Percentiles rank a stretch among this genome's conserved stretches.
These are phyloP conservation scores for Fusarium bactridioides DNA, from an alignment of 2,329 filamentous ascomycete genomes.

Conservation along the genomic window DNA sequence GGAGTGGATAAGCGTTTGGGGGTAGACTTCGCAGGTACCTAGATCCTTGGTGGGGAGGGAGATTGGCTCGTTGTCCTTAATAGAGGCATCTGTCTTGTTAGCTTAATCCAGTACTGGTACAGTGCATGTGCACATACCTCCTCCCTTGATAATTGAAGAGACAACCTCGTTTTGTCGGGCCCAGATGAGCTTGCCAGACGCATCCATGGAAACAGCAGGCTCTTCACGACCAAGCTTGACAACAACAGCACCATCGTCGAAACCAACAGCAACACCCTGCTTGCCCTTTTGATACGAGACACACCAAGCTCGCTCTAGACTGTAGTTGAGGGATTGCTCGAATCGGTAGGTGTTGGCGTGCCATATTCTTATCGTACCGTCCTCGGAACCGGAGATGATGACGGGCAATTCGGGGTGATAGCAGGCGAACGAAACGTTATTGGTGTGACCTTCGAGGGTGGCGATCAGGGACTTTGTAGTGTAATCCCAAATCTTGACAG, in stretches of 20 bases:
- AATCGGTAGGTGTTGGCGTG: conserved; percentile 97
- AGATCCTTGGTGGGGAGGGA: conserved; percentile 91
- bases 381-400: conserved; percentile 97
- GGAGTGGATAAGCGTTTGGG: conserved; percentile 93
- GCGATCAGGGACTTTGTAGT: conserved; percentile 97
- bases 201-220: conserved; percentile 96
- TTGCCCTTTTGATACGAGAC: conserved; percentile 93
- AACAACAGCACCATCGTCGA: conserved; percentile 96
- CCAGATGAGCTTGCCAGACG: conserved; percentile 95
- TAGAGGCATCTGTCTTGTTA: conserved; percentile 67
- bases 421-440: conserved; percentile 97
- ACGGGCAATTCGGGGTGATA: conserved; percentile 97
- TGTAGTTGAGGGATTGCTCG: conserved; percentile 96
- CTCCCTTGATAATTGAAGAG: conserved; percentile 93
- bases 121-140: conserved; percentile 55
- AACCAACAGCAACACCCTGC: conserved; percentile 94
- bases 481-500: conserved; percentile 99
- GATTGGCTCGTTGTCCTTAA: conserved; percentile 91
- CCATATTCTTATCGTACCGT: conserved; percentile 98
- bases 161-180: conserved; percentile 94
- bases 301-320: conserved; percentile 96
- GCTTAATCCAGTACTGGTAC: not conserved
- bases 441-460: conserved; percentile 94
- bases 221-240: conserved; percentile 98
- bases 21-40: conserved; percentile 95